Evolutionary conservation across 345 rosid genomes (phyloP).

Genomic region (Excoecaria cochinchinensis): DNA sequence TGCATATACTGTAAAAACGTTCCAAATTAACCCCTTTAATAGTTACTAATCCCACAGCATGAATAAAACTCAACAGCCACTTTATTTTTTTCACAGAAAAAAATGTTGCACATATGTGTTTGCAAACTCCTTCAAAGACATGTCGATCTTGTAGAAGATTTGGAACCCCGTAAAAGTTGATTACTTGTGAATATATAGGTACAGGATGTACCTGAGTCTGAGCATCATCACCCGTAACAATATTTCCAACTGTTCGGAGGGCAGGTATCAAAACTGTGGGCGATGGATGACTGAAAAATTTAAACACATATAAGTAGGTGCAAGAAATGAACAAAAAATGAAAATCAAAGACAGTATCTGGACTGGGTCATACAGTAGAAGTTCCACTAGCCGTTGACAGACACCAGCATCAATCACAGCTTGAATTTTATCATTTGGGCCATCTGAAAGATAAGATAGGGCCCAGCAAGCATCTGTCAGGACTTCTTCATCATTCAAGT

Average conservation of each 20-base stretch:
- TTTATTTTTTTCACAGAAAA: not conserved
- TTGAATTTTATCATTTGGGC: constrained; percentile 37
- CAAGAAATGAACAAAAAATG: not conserved
- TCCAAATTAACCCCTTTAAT: not conserved
- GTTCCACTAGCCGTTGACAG: constrained; percentile 37
- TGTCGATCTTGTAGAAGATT: not conserved
- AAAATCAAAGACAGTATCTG: not conserved
- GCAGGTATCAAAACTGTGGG: constrained; percentile 35
- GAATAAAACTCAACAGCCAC: not conserved
- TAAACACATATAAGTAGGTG: not conserved
- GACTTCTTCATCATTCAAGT: constrained; percentile 35
- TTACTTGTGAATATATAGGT: not conserved
- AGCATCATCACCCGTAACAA: constrained; percentile 37
- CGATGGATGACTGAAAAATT: constrained; percentile 24
- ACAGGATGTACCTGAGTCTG: constrained; percentile 37
- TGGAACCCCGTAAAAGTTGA: not conserved
- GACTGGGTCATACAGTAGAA: constrained; percentile 31
- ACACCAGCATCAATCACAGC: constrained; percentile 40
- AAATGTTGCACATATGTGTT: not conserved
- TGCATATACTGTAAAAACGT: not conserved
- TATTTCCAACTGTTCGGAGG: constrained; percentile 38
- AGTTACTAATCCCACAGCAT: not conserved
- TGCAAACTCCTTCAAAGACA: not conserved
- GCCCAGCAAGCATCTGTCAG: constrained; percentile 44
- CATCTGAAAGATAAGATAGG: constrained; percentile 43